phyloP scores from a whole-genome alignment of 768 basidiomycete genomes.

The Agaricus blazei region DNA sequence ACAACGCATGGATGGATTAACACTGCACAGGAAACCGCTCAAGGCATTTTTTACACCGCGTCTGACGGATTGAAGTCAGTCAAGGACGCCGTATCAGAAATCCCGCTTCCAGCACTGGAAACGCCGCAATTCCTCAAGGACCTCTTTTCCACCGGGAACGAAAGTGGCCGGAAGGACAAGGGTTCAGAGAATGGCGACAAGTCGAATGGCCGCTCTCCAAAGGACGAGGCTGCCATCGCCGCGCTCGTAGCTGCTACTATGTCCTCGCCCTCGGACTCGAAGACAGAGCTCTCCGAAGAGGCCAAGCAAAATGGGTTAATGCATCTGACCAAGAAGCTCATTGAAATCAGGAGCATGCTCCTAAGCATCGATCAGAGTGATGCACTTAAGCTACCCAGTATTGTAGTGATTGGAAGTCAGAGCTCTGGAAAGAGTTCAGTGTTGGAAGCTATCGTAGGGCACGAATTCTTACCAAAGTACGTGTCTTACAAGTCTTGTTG shows the following conservation, averaged over 20 bases:
- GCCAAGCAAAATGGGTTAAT: constrained; percentile 77
- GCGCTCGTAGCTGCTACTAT: constrained; percentile 74
- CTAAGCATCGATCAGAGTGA: constrained; percentile 95
- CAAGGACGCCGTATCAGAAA: constrained; percentile 51
- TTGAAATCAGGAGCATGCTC: constrained; percentile 94
- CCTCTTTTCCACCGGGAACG: constrained; percentile 37
- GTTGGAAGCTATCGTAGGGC: constrained; percentile 94
- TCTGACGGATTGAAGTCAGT: constrained; percentile 62
- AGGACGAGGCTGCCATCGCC: constrained; percentile 62
- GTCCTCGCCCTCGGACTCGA: constrained; percentile 68
- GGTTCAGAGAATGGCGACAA: constrained; percentile 24
- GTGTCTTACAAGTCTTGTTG: constrained; percentile 23
- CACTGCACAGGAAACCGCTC: constrained; percentile 61
- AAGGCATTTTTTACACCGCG: constrained; percentile 69
- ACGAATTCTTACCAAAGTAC: constrained; percentile 97
- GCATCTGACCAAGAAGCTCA: constrained; percentile 91
- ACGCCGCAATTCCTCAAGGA: constrained; percentile 69
- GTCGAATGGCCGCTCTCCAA: constrained; percentile 43
- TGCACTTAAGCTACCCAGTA: constrained; percentile 89
- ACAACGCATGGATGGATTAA: constrained; percentile 63
- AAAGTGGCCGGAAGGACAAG: constrained; percentile 24
- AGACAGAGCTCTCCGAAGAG: constrained; percentile 34
- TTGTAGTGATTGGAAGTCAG: constrained; percentile 97
- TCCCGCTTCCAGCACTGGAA: constrained; percentile 51
- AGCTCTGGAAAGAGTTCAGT: constrained; percentile 99